Evolutionary conservation across 1,139 yeast genomes (phyloP), one percentile per base, ranked within the genome.

Genomic region (Hansenula sp.): DNA sequence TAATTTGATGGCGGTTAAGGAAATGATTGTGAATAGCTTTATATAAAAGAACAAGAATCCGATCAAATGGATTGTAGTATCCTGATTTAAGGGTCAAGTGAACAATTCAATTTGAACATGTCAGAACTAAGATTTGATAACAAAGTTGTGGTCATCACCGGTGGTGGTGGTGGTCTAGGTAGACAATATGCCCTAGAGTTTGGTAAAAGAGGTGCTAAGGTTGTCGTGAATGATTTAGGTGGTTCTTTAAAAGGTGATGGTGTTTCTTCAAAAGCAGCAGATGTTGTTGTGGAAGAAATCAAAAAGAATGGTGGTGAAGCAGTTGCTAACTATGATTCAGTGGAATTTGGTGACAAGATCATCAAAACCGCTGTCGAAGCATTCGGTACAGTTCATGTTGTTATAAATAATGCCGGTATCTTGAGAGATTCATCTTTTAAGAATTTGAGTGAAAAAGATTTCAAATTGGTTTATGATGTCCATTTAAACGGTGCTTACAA

Each of bases 101-200:
- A 12, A n/a, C 12, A 12, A 26, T 17, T 11, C 3, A 14, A 28
- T 10, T 16, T 21, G 6, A 29, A 22, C 14, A 30, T 28, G 36
- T 34, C 22, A n/a, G 13, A 52, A 43, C 55, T 75, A 25, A 50
- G 68, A 49, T 87, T 81, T 57, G 83, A 85, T 55, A 88, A 80
- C 57, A 81, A 84, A 61, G 97, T 89, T 38, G 97, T 88, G 28
- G 77, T 89, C 48, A 81, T 92, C 62, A 92, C 97, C 44, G 98
- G 97, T 36, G 95, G 97, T 39, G 98, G 98, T 50, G 97, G 97
- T 55, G 98, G 97, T 31, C 76, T 92, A 39, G 98, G 98, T 32
- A 84, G 75, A 59, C 81, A 81, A 40, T 92, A 92, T 64, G 95
- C 97, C 19, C 68, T 87, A 31, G 90, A 83, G 55, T 90, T 75